Evolutionary conservation across 2,329 filamentous ascomycete species (phyloP), one percentile per base, ranked within the genome.

Genomic region (Colletotrichum destructivum): DNA sequence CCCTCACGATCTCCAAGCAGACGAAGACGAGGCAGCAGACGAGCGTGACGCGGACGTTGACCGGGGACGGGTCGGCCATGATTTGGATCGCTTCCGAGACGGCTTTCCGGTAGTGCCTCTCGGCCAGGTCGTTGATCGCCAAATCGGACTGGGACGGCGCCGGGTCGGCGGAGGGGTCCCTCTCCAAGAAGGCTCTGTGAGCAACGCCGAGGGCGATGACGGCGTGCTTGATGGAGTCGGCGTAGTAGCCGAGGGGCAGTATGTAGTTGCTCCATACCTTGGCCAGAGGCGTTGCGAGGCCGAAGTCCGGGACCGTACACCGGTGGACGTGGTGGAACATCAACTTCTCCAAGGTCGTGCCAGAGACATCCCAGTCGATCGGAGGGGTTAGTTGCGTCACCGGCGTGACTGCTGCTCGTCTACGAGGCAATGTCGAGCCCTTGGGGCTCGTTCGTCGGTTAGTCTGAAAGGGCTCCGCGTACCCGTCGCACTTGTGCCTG

Each of bases 401-500:
- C 8, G 64, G 56, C 16, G 47, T 71, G 40, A 51, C 26, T 26
- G 26, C 35, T 15, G 2, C 6, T 13, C 35, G 46, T 35, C n/a
- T 16, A 3, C 16, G 35, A 11, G 46, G 13, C 6, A 40, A 46
- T 12, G n/a, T 7, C 11, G 26, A 15, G 49, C 38, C 42, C 26
- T 40, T 15, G 15, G 42, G 31, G n/a, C 49, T 66, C 8, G 35
- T 47, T 44, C 56, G 54, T 12, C 44, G 35, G 35, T 52, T 57
- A 38, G 18, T 2, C 21, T 46, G 56, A 15, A 31, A 35, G 18
- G n/a, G n/a, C 35, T 42, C 40, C 40, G 55, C 71, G 49, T 74
- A 75, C 2, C 74, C 73, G 51, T 75, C 73, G 51, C 74, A 75
- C n/a, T 69, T 67, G 21, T 70, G 60, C 11, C 56, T 62, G 35